Percentiles rank a stretch among this genome's conserved stretches.
Evolutionary conservation across 768 basidiomycete species (phyloP).

Genomic region (Hortiboletus flavorubellus): DNA sequence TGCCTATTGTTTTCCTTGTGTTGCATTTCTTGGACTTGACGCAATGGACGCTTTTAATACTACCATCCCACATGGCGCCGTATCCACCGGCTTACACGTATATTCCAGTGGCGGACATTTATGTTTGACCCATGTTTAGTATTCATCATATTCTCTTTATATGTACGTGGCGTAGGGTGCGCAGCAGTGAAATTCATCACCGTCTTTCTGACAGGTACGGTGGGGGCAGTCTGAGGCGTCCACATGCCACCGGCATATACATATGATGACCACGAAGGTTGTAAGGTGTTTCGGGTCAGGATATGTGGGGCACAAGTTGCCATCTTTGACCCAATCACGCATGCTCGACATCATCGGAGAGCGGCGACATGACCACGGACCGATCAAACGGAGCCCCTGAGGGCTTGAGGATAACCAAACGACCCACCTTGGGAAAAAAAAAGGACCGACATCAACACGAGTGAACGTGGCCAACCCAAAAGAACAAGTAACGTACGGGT

Average conservation of each 20-base stretch:
- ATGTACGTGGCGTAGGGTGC: slow-evolving; percentile 2
- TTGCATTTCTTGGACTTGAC: slow-evolving; percentile 3
- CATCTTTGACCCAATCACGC: neutral
- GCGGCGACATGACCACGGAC: neutral
- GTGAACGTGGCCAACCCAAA: neutral
- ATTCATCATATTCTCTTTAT: neutral
- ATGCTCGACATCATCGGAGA: neutral
- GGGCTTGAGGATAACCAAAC: neutral
- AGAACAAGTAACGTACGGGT: neutral
- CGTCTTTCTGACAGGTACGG: neutral
- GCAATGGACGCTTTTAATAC: slow-evolving; percentile 9
- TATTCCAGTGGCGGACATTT: neutral
- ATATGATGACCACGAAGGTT: too few relatives aligned
- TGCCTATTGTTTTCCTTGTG: neutral
- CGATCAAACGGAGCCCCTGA: neutral
- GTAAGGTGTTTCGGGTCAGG: neutral
- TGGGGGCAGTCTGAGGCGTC: neutral
- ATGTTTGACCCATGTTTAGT: neutral
- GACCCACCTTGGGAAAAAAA: neutral
- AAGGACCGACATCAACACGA: neutral
- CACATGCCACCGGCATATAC: neutral
- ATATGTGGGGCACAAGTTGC: neutral
- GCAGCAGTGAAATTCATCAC: neutral
- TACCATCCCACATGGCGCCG: neutral
- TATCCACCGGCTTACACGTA: neutral